Base-by-base conservation (phyloP, 1,284 basidiomycete species). In the Papiliotrema flavescens region DNA sequence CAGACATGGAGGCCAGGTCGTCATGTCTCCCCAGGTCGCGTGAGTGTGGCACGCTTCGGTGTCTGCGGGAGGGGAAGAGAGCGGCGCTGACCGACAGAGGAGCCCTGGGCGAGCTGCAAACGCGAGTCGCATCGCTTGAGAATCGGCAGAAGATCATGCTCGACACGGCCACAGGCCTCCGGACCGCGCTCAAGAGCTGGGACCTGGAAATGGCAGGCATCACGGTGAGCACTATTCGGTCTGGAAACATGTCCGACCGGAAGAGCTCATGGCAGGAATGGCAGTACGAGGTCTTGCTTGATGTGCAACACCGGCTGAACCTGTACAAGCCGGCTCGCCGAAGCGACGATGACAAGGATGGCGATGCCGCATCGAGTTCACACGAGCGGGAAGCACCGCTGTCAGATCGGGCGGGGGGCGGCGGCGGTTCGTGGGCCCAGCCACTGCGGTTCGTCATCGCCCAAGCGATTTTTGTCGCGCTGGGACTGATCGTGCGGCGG, bases 121-220 rank as follows among this genome's bases (percentile, higher is more conserved):
- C 47, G 34, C 47, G 65, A 37, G 51, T 69, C 0, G 63, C 60
- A 28, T 51, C 52, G 24, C 55, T 69, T 2, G 65, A 69, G 43
- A 47, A 42, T 14, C 55, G 56, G n/a, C 66, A 66, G 44, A 46
- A 52, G 7, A 34, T 49, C 17, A 48, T 66, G 46, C 43, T 66
- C 2, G 63, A 69, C 40, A 51, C 55, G n/a, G 66, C 65, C 8
- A 17, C 43, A 13, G 42, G 37, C 9, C 51, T 69, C 32, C 44
- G 65, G 32, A 54, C 49, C 11, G 57, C 56, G 17, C 59, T 69
- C 7, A 55, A 58, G 39, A 32, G 55, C 23, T 67, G 65, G 65
- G 59, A 64, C 46, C 47, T 58, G 34, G 60, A 65, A 32, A 62
- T 65, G 58, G 44, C 50, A n/a, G 40, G 47, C 13, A 42, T 57